A percentile compares a stretch with the other conserved stretches of the same genome.
Conservation (phyloP, 495 filamentous ascomycete species). For the Penicillium odoratum region DNA sequence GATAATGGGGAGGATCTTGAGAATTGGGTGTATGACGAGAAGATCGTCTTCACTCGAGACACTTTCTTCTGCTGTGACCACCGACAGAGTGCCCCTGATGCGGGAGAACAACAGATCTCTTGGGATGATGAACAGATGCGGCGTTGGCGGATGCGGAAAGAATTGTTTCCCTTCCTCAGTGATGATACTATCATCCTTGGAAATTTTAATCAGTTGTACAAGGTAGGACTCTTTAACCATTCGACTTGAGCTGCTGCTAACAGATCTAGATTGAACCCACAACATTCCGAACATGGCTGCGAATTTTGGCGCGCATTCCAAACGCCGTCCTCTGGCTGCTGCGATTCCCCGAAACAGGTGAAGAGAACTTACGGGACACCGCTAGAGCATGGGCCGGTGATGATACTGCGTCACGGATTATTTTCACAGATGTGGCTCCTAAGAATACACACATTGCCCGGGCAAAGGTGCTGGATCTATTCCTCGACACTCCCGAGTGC, state of each 20-base stretch:
- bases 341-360: conserved; percentile 92
- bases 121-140: conserved; percentile 86
- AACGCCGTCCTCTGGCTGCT: conserved; percentile 95
- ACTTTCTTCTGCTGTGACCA: conserved; percentile 99
- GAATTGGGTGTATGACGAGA: conserved; percentile 95
- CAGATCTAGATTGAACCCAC: conserved; percentile 89
- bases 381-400: conserved; percentile 82
- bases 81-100: conserved; percentile 83
- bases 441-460: conserved; percentile 94
- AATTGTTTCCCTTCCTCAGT: conserved; percentile 80
- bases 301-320: conserved; percentile 82
- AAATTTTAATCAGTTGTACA: conserved; percentile 99
- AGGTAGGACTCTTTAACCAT: conserved; percentile 57
- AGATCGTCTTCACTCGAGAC: conserved; percentile 90
- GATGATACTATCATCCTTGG: conserved; percentile 90
- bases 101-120: conserved; percentile 57
- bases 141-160: conserved; percentile 93
- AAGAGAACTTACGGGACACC: conserved; percentile 77
- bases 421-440: conserved; percentile 95
- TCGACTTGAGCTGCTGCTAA: conserved; percentile 5
- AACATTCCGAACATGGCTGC: conserved; percentile 94
- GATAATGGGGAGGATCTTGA: conserved; percentile 60
- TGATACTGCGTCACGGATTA: conserved; percentile 84
- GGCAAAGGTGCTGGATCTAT: conserved; percentile 88
- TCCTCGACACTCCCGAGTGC: conserved; percentile 96